Evolutionary conservation across 805 yeast genomes (phyloP).

Genomic region (Schwanniomyces pseudopolymorphus): DNA sequence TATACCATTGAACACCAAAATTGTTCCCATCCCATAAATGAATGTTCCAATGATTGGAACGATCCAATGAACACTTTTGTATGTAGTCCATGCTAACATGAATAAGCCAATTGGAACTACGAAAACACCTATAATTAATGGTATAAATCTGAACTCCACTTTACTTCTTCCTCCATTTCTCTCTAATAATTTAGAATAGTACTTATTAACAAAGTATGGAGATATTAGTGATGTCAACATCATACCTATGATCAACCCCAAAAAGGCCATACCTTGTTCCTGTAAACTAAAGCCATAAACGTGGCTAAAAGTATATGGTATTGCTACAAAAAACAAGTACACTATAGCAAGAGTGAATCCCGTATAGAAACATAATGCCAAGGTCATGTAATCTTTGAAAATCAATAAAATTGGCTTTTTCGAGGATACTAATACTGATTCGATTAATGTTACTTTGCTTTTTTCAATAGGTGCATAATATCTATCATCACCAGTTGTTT

Average conservation of each 20-base stretch:
- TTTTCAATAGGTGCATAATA: constrained; percentile 44
- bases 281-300: constrained; percentile 25
- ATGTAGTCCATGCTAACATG: constrained; percentile 83
- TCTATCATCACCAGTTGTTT: constrained; percentile 33
- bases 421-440: constrained; percentile 17
- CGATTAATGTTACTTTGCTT: constrained; percentile 10
- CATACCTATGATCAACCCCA: constrained; percentile 36
- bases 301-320: constrained; percentile 43
- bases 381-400: constrained; percentile 28
- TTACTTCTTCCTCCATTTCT: constrained; percentile 44
- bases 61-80: constrained; percentile 67
- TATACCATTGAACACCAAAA: constrained; percentile 46
- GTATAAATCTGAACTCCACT: constrained; percentile 77
- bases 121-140: constrained; percentile 67
- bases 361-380: constrained; percentile 32
- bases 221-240: constrained; percentile 26
- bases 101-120: constrained; percentile 73
- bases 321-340: constrained; percentile 41
- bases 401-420: constrained; percentile 15
- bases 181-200: constrained; percentile 29
- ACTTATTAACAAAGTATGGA: constrained; percentile 25
- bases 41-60: constrained; percentile 48
- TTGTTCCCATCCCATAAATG: constrained; percentile 38
- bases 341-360: constrained; percentile 46
- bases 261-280: constrained; percentile 25